Percentiles rank a stretch among this genome's conserved stretches.
These are phyloP conservation scores for Parastagonospora avenae DNA, from an alignment of 2,329 filamentous ascomycete genomes.

Conservation along the genomic window DNA sequence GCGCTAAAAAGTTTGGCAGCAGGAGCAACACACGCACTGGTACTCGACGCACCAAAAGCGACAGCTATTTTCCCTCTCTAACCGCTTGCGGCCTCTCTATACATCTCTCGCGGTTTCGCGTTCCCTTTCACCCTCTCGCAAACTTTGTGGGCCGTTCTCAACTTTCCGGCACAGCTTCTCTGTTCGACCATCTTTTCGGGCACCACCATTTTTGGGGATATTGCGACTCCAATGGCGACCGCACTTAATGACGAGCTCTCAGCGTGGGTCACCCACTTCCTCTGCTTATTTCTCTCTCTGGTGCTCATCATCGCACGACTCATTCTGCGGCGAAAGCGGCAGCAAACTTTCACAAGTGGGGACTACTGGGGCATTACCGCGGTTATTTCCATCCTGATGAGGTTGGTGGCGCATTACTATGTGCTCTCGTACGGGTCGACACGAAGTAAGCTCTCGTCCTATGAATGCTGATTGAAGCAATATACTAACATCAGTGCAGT, in stretches of 20 bases:
- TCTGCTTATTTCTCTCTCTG: slow-evolving; percentile 20
- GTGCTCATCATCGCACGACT: slow-evolving; percentile 16
- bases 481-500: neutral
- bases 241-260: neutral
- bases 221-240: neutral
- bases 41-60: no score
- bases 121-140: no score
- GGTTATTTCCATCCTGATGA: slow-evolving; percentile 13
- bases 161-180: no score
- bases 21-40: no score
- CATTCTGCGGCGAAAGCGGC: slow-evolving; percentile 11
- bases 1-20: no score
- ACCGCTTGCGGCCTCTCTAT: no score
- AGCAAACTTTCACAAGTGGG: slow-evolving; percentile 16
- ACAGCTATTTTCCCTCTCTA: no score
- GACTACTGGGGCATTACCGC: slow-evolving; percentile 24
- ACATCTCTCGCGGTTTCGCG: no score
- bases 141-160: no score
- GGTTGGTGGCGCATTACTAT: slow-evolving; percentile 17
- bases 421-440: slow-evolving; percentile 21
- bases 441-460: slow-evolving; percentile 8
- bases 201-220: no score
- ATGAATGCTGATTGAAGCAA: neutral
- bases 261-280: slow-evolving; percentile 17
- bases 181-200: no score